These are phyloP conservation scores for Dioscorea alata DNA, from an alignment of 106 monocot genomes.

Conservation along the genomic window DNA sequence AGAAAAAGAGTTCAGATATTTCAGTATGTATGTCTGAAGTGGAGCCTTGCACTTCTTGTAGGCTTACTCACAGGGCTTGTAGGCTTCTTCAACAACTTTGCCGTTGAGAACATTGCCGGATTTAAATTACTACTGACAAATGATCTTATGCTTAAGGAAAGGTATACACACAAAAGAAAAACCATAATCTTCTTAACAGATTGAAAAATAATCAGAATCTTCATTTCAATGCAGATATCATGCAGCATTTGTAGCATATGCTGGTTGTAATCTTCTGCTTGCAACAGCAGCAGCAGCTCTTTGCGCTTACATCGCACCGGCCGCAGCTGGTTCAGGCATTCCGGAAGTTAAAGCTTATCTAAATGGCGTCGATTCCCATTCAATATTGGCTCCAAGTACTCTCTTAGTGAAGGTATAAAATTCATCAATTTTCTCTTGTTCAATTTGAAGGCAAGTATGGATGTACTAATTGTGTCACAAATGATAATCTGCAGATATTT, in stretches of 20 bases:
- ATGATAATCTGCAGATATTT: conserved; percentile 37
- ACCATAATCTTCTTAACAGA: too few species aligned
- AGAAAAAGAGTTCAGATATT: conserved; percentile 65
- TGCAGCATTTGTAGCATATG: conserved; percentile 44
- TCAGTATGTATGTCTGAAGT: conserved; percentile 66
- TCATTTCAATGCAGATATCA: conserved; percentile 45
- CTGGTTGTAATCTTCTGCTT: conserved; percentile 57
- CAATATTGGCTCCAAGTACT: conserved; percentile 76
- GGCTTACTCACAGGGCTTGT: conserved; percentile 55
- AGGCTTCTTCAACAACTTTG: conserved; percentile 83
- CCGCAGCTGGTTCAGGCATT: conserved; percentile 82
- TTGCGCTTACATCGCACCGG: conserved; percentile 80
- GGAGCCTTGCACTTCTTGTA: conserved; percentile 72
- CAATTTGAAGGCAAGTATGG: too few species aligned
- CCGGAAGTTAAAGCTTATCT: conserved; percentile 93
- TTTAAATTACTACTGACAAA: conserved; percentile 61
- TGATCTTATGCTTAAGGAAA: conserved; percentile 53
- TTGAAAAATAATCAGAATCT: too few species aligned
- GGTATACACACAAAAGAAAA: conserved; percentile 16
- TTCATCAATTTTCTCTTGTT: too few species aligned
- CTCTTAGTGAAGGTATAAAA: conserved; percentile 66
- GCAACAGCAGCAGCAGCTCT: conserved; percentile 53
- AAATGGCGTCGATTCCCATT: conserved; percentile 77
- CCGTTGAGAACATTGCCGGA: conserved; percentile 79
- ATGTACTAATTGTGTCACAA: too few species aligned